phyloP scores from a whole-genome alignment of 768 basidiomycete species.

The Epithele typhae region DNA sequence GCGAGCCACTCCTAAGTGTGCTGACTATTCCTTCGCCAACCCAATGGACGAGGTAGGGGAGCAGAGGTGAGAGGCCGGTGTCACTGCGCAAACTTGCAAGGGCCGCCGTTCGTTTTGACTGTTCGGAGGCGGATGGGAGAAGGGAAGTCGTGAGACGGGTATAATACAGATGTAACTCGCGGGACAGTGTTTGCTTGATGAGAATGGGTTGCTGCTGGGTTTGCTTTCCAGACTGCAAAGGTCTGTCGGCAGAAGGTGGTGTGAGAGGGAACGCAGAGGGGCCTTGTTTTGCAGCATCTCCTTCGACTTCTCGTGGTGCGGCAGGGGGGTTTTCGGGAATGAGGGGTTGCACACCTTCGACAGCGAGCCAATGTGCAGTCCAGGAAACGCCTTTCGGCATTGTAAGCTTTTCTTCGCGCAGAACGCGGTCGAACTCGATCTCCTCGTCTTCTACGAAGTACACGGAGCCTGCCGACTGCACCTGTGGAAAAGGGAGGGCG shows the following conservation, averaged over 20 bases:
- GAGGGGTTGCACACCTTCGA: constrained; percentile 96
- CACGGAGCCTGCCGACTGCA: constrained; percentile 59
- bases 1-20: constrained; percentile 44
- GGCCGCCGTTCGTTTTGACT: constrained; percentile 79
- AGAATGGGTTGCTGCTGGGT: constrained; percentile 65
- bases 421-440: constrained; percentile 89
- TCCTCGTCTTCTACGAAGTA: constrained; percentile 97
- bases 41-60: constrained; percentile 96
- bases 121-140: constrained; percentile 61
- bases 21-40: constrained; percentile 82
- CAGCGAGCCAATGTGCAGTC: constrained; percentile 97
- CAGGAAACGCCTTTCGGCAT: constrained; percentile 79
- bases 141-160: constrained; percentile 83
- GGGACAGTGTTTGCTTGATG: constrained; percentile 88
- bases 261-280: constrained; percentile 23
- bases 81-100: constrained; percentile 86
- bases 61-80: constrained; percentile 84
- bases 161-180: constrained; percentile 94
- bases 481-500: constrained; percentile 42
- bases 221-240: constrained; percentile 31
- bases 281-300: constrained; percentile 23
- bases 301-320: constrained; percentile 50
- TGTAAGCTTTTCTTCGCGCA: constrained; percentile 81
- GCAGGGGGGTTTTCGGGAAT: constrained; percentile 95
- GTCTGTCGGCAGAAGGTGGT: constrained; percentile 25